Evolutionary conservation across 805 yeast species (phyloP).

Genomic region (Candida mattraensis): DNA sequence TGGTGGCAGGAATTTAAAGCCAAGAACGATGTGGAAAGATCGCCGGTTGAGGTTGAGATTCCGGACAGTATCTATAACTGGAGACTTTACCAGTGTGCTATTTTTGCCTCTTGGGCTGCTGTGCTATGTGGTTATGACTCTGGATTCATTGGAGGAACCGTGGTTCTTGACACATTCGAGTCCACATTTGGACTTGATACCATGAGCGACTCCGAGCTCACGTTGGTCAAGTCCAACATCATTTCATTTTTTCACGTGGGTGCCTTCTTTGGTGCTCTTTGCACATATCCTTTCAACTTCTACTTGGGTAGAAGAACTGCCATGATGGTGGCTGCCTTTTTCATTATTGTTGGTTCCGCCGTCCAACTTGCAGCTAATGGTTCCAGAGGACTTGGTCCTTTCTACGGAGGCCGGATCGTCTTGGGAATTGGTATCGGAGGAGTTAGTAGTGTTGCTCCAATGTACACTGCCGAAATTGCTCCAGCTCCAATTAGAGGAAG

Average conservation of each 20-base stretch:
- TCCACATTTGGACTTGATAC: not conserved
- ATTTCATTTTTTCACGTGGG: not conserved
- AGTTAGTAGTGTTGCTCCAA: constrained; percentile 65
- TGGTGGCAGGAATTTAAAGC: not conserved
- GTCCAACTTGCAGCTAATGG: not conserved
- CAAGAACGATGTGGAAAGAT: not conserved
- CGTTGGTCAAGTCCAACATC: not conserved
- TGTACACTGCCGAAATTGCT: constrained; percentile 66
- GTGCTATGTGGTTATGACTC: not conserved
- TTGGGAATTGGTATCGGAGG: constrained; percentile 71
- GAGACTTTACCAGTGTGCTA: not conserved
- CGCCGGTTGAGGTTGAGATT: not conserved
- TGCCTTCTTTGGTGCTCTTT: not conserved
- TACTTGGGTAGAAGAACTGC: not conserved
- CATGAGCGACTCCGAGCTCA: not conserved
- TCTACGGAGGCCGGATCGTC: constrained; percentile 52
- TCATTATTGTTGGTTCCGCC: not conserved
- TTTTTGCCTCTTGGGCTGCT: not conserved
- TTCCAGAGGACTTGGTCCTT: not conserved
- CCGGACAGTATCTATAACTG: not conserved
- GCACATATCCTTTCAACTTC: not conserved
- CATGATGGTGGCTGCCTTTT: not conserved
- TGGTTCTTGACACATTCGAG: not conserved
- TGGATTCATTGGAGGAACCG: not conserved
- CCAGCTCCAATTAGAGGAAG: constrained; percentile 60